phyloP scores from a whole-genome alignment of 306 rosid genomes.

The Casuarina glauca region DNA sequence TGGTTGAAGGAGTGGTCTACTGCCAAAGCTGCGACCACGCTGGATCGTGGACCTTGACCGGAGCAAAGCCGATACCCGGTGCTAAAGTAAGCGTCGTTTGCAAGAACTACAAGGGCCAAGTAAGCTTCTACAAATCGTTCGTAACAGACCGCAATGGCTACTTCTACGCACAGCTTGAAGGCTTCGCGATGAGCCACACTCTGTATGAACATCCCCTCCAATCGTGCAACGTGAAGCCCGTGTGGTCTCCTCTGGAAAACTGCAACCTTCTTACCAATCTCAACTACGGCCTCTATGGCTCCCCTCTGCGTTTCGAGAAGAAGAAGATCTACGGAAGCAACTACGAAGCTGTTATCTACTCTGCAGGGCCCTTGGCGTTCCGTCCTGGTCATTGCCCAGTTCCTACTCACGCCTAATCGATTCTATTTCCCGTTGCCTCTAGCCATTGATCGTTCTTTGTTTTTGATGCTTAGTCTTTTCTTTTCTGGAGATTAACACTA shows the following conservation, averaged over 20 bases:
- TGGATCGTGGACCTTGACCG: slow-evolving; percentile 74
- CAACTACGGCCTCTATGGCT: slow-evolving; percentile 70
- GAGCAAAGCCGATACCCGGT: slow-evolving; percentile 61
- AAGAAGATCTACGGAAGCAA: slow-evolving; percentile 55
- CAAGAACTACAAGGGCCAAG: slow-evolving; percentile 62
- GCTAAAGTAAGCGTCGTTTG: slow-evolving; percentile 84
- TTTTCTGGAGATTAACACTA: too few relatives aligned
- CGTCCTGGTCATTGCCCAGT: slow-evolving; percentile 56
- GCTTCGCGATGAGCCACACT: slow-evolving; percentile 52
- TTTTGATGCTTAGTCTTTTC: not conserved
- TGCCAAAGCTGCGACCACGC: slow-evolving; percentile 77
- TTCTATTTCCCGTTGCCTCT: not conserved
- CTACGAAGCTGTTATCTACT: slow-evolving; percentile 67
- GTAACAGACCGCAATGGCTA: slow-evolving; percentile 68
- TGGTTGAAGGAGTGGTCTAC: slow-evolving; percentile 74
- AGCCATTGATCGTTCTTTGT: not conserved
- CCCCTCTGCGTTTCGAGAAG: slow-evolving; percentile 65
- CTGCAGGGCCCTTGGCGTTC: slow-evolving; percentile 93
- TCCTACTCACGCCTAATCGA: slow-evolving; percentile 14
- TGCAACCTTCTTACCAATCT: slow-evolving; percentile 68
- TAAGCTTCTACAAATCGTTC: slow-evolving; percentile 71
- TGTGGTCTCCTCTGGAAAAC: slow-evolving; percentile 60
- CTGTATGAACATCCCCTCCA: slow-evolving; percentile 83
- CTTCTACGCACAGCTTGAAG: slow-evolving; percentile 69
- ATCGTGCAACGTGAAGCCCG: slow-evolving; percentile 69